Percentiles rank a stretch among this genome's conserved stretches.
Evolutionary conservation across 2,329 filamentous ascomycete species (phyloP).

Genomic region (Claviceps arundinis): DNA sequence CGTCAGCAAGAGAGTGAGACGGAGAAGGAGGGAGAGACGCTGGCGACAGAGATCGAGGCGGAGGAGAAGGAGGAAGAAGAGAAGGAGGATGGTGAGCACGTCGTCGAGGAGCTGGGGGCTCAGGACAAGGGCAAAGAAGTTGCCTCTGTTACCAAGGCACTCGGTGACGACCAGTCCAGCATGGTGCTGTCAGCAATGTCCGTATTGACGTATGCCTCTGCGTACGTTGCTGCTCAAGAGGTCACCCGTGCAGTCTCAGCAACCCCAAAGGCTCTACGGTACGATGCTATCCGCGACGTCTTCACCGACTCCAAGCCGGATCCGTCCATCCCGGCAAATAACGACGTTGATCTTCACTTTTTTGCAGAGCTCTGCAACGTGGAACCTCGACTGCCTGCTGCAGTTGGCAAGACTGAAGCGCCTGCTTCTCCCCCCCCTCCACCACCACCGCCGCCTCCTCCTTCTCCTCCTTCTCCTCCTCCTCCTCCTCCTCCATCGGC

Average conservation of each 20-base stretch:
- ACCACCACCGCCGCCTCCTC: neutral
- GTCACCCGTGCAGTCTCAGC: slow-evolving; percentile 13
- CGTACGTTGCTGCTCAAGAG: slow-evolving; percentile 18
- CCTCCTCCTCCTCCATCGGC: neutral
- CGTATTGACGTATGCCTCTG: slow-evolving; percentile 18
- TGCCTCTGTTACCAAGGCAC: slow-evolving; percentile 4
- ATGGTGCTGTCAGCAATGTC: slow-evolving; percentile 17
- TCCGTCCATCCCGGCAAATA: slow-evolving; percentile 12
- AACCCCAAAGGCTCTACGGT: slow-evolving; percentile 19
- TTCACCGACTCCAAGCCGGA: slow-evolving; percentile 24
- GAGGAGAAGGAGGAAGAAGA: neutral
- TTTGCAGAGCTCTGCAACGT: slow-evolving; percentile 23
- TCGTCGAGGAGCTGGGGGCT: neutral
- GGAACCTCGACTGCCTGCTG: slow-evolving; percentile 14
- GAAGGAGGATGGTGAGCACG: neutral
- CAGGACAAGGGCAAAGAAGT: slow-evolving; percentile 7
- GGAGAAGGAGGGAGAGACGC: neutral
- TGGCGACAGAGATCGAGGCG: neutral
- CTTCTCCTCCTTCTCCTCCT: too few species aligned
- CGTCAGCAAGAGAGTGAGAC: neutral
- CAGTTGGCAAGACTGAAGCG: slow-evolving; percentile 6
- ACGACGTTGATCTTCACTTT: slow-evolving; percentile 17
- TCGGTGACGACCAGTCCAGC: slow-evolving; percentile 12
- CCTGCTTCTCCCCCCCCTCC: too few species aligned
- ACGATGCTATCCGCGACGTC: slow-evolving; percentile 28